These are phyloP conservation scores for Rubroboletus pulcherrimus DNA, from an alignment of 768 basidiomycete genomes.

Conservation along the genomic window DNA sequence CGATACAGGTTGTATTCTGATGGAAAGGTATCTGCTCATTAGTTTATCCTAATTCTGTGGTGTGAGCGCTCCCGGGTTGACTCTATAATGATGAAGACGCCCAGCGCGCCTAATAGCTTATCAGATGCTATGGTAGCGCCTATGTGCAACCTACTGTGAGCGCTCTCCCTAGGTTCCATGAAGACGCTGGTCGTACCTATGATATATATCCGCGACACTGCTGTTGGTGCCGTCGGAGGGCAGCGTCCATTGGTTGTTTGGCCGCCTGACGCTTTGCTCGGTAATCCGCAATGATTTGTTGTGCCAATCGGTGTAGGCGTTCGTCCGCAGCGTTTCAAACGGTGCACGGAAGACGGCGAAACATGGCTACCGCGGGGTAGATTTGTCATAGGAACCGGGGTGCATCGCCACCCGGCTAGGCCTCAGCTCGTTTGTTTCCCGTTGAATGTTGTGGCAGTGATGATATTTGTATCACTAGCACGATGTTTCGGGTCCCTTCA, in stretches of 20 bases:
- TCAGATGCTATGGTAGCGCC: neutral
- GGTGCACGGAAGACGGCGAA: neutral
- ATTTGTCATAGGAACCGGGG: too few species aligned
- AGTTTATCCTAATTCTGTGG: neutral
- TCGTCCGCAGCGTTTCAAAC: neutral
- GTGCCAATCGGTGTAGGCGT: neutral
- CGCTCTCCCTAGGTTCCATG: neutral
- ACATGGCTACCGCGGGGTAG: too few species aligned
- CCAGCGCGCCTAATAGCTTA: neutral
- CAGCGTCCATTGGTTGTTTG: too few species aligned
- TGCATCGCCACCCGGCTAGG: too few species aligned
- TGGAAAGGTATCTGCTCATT: neutral
- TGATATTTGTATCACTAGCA: neutral
- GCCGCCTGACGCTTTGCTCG: neutral
- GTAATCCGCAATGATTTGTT: neutral
- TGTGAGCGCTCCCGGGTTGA: neutral
- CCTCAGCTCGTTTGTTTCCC: neutral
- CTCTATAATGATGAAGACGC: neutral
- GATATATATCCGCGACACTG: neutral
- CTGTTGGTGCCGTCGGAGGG: neutral
- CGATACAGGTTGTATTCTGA: neutral
- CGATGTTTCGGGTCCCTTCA: neutral
- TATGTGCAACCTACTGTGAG: neutral
- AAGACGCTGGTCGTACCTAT: neutral
- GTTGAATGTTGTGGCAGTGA: neutral